A percentile compares a stretch with the other conserved stretches of the same genome.
Conservation (phyloP, 495 filamentous ascomycete genomes). For the Tuber umbilicatum region DNA sequence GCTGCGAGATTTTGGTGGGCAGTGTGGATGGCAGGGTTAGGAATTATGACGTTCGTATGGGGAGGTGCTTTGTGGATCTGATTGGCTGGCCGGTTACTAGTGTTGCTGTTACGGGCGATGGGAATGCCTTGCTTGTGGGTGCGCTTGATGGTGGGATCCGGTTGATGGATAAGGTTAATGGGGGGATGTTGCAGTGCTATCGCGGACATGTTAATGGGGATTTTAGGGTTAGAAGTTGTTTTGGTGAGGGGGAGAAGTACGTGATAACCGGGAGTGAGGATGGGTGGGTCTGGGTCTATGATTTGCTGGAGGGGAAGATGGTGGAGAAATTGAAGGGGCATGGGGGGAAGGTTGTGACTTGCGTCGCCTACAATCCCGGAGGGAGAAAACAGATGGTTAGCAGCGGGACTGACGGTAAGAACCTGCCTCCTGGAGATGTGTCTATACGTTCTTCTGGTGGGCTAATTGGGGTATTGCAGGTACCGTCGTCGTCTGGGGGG, state of each 20-base stretch:
- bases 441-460: neutral
- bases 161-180: conserved; percentile 72
- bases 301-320: conserved; percentile 69
- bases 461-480: conserved; percentile 20
- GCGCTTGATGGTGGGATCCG: conserved; percentile 69
- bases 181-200: conserved; percentile 67
- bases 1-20: conserved; percentile 57
- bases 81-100: conserved; percentile 62
- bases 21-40: conserved; percentile 83
- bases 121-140: conserved; percentile 65
- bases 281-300: conserved; percentile 77
- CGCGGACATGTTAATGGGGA: conserved; percentile 56
- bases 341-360: conserved; percentile 54
- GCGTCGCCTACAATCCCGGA: conserved; percentile 39
- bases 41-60: conserved; percentile 82
- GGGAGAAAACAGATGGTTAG: conserved; percentile 41
- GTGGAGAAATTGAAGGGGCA: conserved; percentile 55
- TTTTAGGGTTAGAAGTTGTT: conserved; percentile 61
- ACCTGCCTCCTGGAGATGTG: neutral
- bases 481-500: conserved; percentile 38
- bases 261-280: conserved; percentile 81
- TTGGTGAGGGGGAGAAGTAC: conserved; percentile 66
- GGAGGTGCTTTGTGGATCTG: conserved; percentile 65
- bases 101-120: conserved; percentile 61
- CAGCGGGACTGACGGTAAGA: conserved; percentile 37